Base-by-base conservation (phyloP, 2,329 filamentous ascomycete genomes). In the Dryadomyces quercivorus region DNA sequence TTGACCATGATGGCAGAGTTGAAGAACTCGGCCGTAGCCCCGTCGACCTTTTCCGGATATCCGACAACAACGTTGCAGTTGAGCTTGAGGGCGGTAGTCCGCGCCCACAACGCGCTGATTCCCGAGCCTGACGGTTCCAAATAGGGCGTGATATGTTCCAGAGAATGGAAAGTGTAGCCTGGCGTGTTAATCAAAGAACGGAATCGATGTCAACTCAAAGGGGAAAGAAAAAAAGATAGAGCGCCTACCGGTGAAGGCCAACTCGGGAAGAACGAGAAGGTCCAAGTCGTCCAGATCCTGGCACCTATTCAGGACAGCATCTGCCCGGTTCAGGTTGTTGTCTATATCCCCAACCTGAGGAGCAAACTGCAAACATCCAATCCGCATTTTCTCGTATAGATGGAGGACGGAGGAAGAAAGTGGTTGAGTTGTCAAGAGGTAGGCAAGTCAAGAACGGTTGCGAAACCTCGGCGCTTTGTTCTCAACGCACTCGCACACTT, bases 111-210 rank as follows among this genome's bases (percentile, higher is more conserved):
- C 0, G 86, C 82, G 7, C 76, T 82, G 53, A 85, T 80, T 0
- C 88, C 88, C 0, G 78, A 72, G 5, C 78, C 76, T 0, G 78
- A 78, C 0, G 74, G 77, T 63, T 93, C 88, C 3, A 92, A 77
- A 60, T 74, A 86, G 0, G 85, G 84, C 1, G 69, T 68, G 46
- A 92, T 89, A 1, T 88, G 75, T 36, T 77, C 70, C 2, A 88
- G 66, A 0, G 82, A 85, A 45, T 78, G 76, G 70, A 91, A 92
- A 65, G 90, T 90, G 71, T 91, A 93, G 34, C 88, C 85, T 81
- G 51, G 1, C 1, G 2, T 9, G 43, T 46, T 26, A 31, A n/a
- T n/a, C n/a, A n/a, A n/a, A n/a, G n/a, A n/a, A n/a, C n/a, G n/a
- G n/a, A n/a, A n/a, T n/a, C n/a, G n/a, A n/a, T n/a, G n/a, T n/a